Conservation (phyloP, 1,284 basidiomycete species). For the Puccinia triticina region DNA sequence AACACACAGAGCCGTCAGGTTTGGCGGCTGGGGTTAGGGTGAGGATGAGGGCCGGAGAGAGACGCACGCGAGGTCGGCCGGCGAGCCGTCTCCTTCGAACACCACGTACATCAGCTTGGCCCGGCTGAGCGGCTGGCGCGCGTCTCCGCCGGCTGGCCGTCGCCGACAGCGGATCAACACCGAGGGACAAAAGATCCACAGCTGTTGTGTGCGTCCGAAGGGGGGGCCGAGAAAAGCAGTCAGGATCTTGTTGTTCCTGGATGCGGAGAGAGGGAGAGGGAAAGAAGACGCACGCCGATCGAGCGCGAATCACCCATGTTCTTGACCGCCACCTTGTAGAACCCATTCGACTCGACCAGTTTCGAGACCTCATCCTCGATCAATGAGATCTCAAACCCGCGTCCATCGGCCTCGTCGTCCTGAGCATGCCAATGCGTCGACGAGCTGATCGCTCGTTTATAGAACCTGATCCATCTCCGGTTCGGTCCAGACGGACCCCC, state of each 20-base stretch:
- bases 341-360: conserved; percentile 26
- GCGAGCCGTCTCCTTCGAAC: background rate
- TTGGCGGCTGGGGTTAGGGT: background rate
- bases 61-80: background rate
- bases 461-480: conserved; percentile 23
- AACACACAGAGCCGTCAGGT: background rate
- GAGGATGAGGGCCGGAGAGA: conserved; percentile 3
- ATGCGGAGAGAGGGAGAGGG: background rate
- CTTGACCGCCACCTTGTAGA: conserved; percentile 35
- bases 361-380: conserved; percentile 21
- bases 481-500: background rate
- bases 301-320: background rate
- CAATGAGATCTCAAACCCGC: conserved; percentile 7
- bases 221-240: background rate
- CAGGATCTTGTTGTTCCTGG: background rate
- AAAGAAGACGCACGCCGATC: conserved; percentile 6
- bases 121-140: background rate
- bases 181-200: conserved; percentile 29
- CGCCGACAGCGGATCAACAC: background rate
- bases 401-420: background rate
- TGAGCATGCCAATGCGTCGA: background rate
- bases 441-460: conserved; percentile 31
- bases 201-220: background rate
- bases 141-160: background rate
- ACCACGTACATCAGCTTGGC: conserved; percentile 30